Evolutionary conservation across 2,329 filamentous ascomycete species (phyloP), one percentile per base, ranked within the genome.

Genomic region (Fusarium sp.): DNA sequence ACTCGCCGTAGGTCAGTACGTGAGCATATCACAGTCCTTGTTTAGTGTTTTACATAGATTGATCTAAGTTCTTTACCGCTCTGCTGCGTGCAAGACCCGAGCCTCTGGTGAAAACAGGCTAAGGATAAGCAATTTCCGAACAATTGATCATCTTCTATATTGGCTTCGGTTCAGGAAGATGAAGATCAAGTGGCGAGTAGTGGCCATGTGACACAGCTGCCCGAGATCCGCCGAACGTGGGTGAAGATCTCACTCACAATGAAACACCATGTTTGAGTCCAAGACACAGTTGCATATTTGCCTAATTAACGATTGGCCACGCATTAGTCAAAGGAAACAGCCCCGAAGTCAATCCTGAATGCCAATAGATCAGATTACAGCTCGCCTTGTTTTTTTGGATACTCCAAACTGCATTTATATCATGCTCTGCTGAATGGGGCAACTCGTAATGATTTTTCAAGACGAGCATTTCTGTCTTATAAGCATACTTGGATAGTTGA

Each of bases 21-120:
- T 53, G 57, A 60, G 35, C 45, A 53, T 20, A 51, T 59, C 56
- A 30, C 56, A 20, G 18, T 18, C 6, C 11, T 38, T 36, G 32
- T 35, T 58, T 24, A 26, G 41, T 17, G 6, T 15, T 51, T 36
- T 59, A 14, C 12, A 59, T 38, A 36, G 32, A 59, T 36, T 58
- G 42, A 38, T 15, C 7, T 5, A 41, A 30, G 3, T 18, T 13
- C 6, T 18, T n/a, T 13, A 13, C 5, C 11, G 1, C 11, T 55
- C 1, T 28, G 6, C 11, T 11, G 1, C 5, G 2, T 12, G 2
- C 3, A 20, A 22, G 6, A 4, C 13, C 6, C 11, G 0, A n/a
- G 2, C 8, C 1, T 18, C 13, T 17, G 1, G 20, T 28, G 24
- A 35, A 2, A 53, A 2, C 3, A n/a, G 2, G 5, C 1, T 18